Conservation (phyloP, 306 rosid genomes). For the Quercus bicolor region DNA sequence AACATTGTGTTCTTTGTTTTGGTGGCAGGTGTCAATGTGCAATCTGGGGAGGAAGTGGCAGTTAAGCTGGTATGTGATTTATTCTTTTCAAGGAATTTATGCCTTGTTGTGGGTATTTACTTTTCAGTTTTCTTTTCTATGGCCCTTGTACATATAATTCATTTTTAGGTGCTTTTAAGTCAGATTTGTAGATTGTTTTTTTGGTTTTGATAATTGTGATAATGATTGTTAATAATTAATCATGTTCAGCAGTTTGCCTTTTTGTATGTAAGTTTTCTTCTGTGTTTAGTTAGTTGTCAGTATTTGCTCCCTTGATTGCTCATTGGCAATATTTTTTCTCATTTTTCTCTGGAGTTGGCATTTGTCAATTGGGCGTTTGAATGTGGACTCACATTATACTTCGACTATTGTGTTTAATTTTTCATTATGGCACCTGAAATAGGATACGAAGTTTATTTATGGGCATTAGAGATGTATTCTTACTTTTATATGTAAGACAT, state of each 20-base stretch:
- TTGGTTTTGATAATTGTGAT: neutral
- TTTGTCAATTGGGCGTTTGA: neutral
- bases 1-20: constrained; percentile 16
- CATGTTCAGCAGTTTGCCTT: neutral
- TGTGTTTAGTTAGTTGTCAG: neutral
- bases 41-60: constrained; percentile 99
- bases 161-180: neutral
- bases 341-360: constrained; percentile 2
- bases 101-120: constrained; percentile 13
- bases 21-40: constrained; percentile 73
- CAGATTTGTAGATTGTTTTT: neutral
- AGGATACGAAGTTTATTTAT: neutral
- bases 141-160: neutral
- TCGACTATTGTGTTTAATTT: neutral
- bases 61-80: constrained; percentile 84
- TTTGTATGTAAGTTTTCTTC: neutral
- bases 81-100: neutral
- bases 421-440: neutral
- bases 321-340: neutral
- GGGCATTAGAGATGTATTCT: constrained; percentile 1
- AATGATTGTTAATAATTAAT: neutral
- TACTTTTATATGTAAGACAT: neutral
- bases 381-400: neutral
- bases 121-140: neutral
- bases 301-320: neutral